Evolutionary conservation across 2,329 filamentous ascomycete species (phyloP), one percentile per base, ranked within the genome.

Genomic region (Alternaria gansuensis): DNA sequence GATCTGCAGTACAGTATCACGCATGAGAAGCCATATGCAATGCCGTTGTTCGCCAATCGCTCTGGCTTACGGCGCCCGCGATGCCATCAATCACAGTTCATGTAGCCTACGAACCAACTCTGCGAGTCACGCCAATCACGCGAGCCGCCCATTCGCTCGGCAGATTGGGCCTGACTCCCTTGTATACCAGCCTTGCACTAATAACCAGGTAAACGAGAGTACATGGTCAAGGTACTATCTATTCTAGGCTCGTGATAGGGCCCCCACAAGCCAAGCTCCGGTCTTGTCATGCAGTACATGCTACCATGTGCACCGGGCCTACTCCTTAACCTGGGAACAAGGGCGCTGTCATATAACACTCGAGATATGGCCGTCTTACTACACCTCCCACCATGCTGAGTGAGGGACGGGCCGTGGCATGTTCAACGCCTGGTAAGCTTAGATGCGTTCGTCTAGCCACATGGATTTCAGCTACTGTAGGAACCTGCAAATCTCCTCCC

Each of bases 31-130:
- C 59, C 55, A 67, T 70, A 73, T 77, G 71, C 72, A 75, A 57
- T 68, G 66, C 71, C 73, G 69, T 73, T 74, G 69, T 51, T 75
- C 70, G 68, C 72, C 67, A 69, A 69, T 61, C 62, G 60, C 63
- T 53, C 45, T 60, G 53, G 53, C 54, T 64, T 53, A 60, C 54
- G 40, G 53, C 56, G 55, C 53, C 60, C 41, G 54, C 51, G 36
- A 67, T 56, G 63, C 59, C 51, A 51, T 54, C 57, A 65, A 57
- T 51, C 40, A 48, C 55, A 59, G 29, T 54, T 60, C 36, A 31
- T 26, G 24, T 44, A 60, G 51, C 55, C 43, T 34, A 48, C 24
- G 66, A 57, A 55, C 61, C 52, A 59, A 55, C 29, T 40, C 21
- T 11, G 40, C 48, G 40, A 52, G 48, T 52, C 49, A 33, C 53